phyloP scores from a whole-genome alignment of 2,329 filamentous ascomycete genomes.

The Cryphonectria japonica region DNA sequence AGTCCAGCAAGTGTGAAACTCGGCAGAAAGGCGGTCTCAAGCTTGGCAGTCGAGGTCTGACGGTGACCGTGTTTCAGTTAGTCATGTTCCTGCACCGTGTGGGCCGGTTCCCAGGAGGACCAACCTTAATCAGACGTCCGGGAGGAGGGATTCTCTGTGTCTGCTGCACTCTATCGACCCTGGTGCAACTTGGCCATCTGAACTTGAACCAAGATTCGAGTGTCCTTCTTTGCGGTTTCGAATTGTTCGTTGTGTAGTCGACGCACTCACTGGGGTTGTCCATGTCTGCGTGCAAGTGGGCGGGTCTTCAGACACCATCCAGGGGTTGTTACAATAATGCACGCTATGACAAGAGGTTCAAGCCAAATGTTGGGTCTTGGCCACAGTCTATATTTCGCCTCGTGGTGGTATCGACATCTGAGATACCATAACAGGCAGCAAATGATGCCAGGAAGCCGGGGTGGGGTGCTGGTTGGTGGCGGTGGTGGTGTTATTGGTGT shows the following conservation, averaged over 20 bases:
- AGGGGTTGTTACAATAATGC: background rate
- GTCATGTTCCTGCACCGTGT: slow-evolving; percentile 1
- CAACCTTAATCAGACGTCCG: slow-evolving; percentile 20
- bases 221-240: background rate
- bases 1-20: slow-evolving; percentile 13
- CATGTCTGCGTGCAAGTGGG: no score
- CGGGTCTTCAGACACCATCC: no score
- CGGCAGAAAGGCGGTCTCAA: slow-evolving; percentile 12
- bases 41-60: slow-evolving; percentile 17
- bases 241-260: background rate
- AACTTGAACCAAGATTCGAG: background rate
- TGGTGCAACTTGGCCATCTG: background rate
- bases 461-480: background rate
- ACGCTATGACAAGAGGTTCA: background rate
- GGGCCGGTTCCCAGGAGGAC: background rate
- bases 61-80: slow-evolving; percentile 20
- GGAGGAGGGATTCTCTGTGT: background rate
- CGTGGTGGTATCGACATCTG: background rate
- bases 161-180: background rate
- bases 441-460: background rate
- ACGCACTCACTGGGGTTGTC: no score
- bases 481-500: background rate
- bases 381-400: background rate
- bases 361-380: background rate
- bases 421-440: background rate